Evolutionary conservation across 345 rosid genomes (phyloP).

Genomic region (Alliaria petiolata): DNA sequence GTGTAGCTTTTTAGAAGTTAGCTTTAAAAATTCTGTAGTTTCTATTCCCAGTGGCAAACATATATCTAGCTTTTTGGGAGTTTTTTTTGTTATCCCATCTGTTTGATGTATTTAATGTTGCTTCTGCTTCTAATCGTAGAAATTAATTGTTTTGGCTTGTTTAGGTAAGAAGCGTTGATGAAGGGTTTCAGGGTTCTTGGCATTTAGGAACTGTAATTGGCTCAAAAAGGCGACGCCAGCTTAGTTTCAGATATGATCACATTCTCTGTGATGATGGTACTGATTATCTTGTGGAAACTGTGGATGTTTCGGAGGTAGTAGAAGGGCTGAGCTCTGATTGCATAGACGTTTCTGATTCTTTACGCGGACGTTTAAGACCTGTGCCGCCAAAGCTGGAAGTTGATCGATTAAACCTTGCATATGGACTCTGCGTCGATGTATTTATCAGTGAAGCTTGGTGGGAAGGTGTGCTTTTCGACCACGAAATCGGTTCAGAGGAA

Average conservation of each 20-base stretch:
- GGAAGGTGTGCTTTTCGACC: conserved; percentile 88
- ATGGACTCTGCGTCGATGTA: conserved; percentile 71
- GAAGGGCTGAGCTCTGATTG: conserved; percentile 27
- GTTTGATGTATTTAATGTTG: not conserved
- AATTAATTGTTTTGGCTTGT: conserved; percentile 5
- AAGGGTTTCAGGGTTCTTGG: conserved; percentile 88
- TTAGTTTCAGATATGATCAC: conserved; percentile 47
- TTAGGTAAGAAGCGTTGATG: conserved; percentile 69
- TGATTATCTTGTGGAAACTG: conserved; percentile 35
- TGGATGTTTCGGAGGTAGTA: conserved; percentile 38
- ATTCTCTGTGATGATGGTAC: conserved; percentile 45
- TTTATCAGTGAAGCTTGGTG: conserved; percentile 59
- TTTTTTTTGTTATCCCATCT: not conserved
- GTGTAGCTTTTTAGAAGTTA: not conserved
- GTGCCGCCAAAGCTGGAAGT: conserved; percentile 42
- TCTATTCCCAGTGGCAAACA: not conserved
- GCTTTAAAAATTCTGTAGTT: not conserved
- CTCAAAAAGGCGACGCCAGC: conserved; percentile 1
- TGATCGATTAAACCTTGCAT: conserved; percentile 28
- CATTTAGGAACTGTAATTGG: conserved; percentile 48
- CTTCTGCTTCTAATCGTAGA: not conserved
- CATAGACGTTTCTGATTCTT: conserved; percentile 5
- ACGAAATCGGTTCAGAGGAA: conserved; percentile 37
- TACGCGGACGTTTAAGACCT: conserved; percentile 56
- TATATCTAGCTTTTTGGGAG: not conserved